Conservation (phyloP, 2,329 filamentous ascomycete genomes). For the Trichoderma lentiforme region DNA sequence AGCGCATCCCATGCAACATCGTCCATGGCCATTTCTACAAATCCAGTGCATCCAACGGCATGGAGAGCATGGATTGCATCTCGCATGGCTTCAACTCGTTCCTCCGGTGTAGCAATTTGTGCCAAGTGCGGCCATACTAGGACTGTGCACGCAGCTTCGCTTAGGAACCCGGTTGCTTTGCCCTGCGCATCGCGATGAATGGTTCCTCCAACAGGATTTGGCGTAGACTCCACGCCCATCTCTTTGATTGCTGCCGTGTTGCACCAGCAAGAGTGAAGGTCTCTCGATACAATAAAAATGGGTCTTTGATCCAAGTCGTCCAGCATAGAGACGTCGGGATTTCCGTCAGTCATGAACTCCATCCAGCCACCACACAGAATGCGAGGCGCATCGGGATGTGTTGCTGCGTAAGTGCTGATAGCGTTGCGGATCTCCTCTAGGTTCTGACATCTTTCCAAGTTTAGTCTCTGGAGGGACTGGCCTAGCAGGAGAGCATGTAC, state of each 20-base stretch:
- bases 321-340: background rate
- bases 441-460: background rate
- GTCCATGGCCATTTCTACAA: slow-evolving; percentile 14
- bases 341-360: slow-evolving; percentile 9
- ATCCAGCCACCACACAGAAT: slow-evolving; percentile 12
- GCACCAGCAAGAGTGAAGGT: slow-evolving; percentile 7
- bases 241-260: slow-evolving; percentile 5
- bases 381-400: background rate
- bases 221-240: background rate
- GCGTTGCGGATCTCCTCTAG: background rate
- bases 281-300: slow-evolving; percentile 4
- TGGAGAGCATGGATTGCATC: background rate
- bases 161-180: background rate
- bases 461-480: background rate
- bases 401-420: background rate
- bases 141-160: background rate
- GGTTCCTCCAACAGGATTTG: slow-evolving; percentile 8
- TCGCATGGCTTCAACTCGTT: background rate
- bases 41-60: slow-evolving; percentile 6
- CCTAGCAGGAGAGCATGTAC: slow-evolving; percentile 8
- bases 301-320: slow-evolving; percentile 3
- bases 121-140: slow-evolving; percentile 8
- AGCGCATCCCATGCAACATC: slow-evolving; percentile 8
- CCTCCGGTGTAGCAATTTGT: background rate
- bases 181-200: slow-evolving; percentile 6